Percentiles rank a stretch among this genome's conserved stretches.
Conservation (phyloP, 768 basidiomycete species). For the Lentinula aciculospora region DNA sequence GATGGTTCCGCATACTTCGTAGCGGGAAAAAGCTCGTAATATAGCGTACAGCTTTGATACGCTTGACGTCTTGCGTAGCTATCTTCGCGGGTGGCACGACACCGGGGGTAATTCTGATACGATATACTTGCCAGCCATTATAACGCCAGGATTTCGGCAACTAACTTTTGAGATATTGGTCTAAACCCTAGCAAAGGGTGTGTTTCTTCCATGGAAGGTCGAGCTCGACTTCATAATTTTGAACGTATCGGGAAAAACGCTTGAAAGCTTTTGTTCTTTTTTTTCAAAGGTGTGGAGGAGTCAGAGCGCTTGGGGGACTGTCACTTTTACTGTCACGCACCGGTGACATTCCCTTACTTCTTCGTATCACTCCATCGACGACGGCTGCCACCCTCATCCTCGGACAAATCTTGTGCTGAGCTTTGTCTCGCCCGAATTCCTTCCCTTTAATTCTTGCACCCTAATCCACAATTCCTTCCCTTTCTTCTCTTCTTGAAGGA, state of each 20-base stretch:
- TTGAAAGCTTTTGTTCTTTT: too few relatives aligned
- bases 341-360: not conserved
- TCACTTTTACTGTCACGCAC: not conserved
- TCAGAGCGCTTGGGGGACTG: too few relatives aligned
- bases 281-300: too few relatives aligned
- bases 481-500: conserved; percentile 17
- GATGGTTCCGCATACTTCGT: not conserved
- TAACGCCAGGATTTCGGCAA: too few relatives aligned
- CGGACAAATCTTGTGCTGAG: not conserved
- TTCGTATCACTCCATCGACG: not conserved
- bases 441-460: not conserved
- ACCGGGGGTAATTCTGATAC: not conserved
- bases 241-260: too few relatives aligned
- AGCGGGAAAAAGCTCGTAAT: not conserved
- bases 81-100: not conserved
- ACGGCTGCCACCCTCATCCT: not conserved
- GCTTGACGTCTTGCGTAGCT: not conserved
- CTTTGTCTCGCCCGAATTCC: not conserved
- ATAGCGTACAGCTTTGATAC: not conserved
- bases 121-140: not conserved
- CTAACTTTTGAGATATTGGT: too few relatives aligned
- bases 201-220: too few relatives aligned
- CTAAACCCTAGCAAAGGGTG: too few relatives aligned
- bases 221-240: too few relatives aligned
- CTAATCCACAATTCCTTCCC: not conserved